Base-by-base conservation (phyloP, 2,329 filamentous ascomycete genomes). In the Chrysoporthe austroafricana region DNA sequence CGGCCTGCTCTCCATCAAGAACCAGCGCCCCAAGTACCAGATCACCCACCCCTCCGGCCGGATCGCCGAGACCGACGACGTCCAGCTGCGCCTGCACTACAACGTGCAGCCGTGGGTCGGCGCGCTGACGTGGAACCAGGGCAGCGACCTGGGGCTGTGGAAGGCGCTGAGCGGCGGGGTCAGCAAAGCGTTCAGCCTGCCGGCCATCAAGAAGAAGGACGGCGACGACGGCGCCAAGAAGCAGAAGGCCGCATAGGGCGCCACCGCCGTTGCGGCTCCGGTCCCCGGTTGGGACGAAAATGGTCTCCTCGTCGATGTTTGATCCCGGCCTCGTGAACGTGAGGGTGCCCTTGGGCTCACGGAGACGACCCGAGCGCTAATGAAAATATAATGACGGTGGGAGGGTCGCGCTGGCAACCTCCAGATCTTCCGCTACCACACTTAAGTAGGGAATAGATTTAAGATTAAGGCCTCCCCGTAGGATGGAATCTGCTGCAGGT, bases 21-120 rank as follows among this genome's bases (percentile, higher is more conserved):
- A 94, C 79, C 93, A 97, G 78, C 91, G 90, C 76, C 92, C 94
- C 2, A 99, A 99, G 80, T 99, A 99, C 84, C 94, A 97, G 77
- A 96, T 99, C 80, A 97, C 94, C 4, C 94, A 97, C 78, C 92
- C 95, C 13, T 87, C 86, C 13, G 92, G 94, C 70, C 90, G 89
- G 78, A 85, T 98, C 72, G 91, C 92, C 58, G 86, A 91, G 75
- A 84, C 88, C 61, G 82, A 86, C 62, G 89, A 96, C 77, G 93
- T 95, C 66, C 90, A 88, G 42, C 83, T 99, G 70, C 89, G 90
- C 74, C 83, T 98, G 64, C 91, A 96, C 76, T 99, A 97, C 88
- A 98, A 98, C 80, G 91, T 98, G 69, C 96, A 99, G 84, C 96
- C 96, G 43, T 98, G 95, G 93, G 93, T 99, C 13, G 96, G 96